Base-by-base conservation (phyloP, 345 rosid genomes). In the Pistacia atlantica region DNA sequence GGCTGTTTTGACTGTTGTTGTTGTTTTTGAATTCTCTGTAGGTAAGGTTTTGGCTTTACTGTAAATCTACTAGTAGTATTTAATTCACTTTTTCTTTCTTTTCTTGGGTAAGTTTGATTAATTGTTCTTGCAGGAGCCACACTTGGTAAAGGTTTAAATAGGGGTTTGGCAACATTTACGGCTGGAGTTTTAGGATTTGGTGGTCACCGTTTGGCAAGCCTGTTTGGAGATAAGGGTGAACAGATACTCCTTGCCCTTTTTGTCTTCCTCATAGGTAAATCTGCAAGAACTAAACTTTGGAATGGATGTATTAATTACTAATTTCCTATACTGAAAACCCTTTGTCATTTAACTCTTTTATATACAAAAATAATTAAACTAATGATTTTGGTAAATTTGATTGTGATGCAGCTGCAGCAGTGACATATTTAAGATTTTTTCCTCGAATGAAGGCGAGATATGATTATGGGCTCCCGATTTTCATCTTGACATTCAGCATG, bases 1-100 rank as follows among this genome's bases (percentile, higher is more conserved):
- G 89, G 89, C 87, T 63, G 78, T 84, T 54, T 65, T 86, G 45
- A 84, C 89, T 61, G 89, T 84, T 38, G 83, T 86, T 5, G 86
- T 86, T 28, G 85, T 83, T 20, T 80, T 83, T 52, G 87, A 86
- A 69, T 83, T 83, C 80, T 81, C 83, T 31, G 87, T 82, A 7
- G 87, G 89, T 81, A 75, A 45, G 63, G 11, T 48, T 60, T 57
- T 35, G 25, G 31, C 28, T 45, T 54, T 38, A 8, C n/a, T 52
- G 18, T 3, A 11, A 69, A 54, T 18, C 16, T 55, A 28, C 5
- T 8, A 16, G 25, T 20, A 31, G 33, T 0, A 20, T 5, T 48
- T 7, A 31, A 31, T 11, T 8, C 14, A 12, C 33, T 8, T 38
- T 65, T 3, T 3, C 4, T 65, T 65, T 18, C 16, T 42, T 45